Percentiles rank a stretch among this genome's conserved stretches.
Evolutionary conservation across 306 rosid species (phyloP).

Genomic region (barrel medic (Medicago truncatula)): DNA sequence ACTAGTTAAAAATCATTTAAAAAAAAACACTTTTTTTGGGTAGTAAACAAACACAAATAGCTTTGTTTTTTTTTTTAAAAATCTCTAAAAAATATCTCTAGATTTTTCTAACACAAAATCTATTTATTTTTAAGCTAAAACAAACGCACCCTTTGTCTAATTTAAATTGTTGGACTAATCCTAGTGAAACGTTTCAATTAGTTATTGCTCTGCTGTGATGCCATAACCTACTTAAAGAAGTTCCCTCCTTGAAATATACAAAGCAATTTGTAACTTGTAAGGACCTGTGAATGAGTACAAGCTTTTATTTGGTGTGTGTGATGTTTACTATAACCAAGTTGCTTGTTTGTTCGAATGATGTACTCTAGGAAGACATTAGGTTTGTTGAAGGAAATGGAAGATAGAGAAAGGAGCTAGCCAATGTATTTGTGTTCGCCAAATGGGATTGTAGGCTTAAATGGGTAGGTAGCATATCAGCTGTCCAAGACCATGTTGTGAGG

Average conservation of each 20-base stretch:
- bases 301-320: conserved; percentile 24
- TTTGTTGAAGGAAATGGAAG: conserved; percentile 33
- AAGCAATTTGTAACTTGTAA: conserved; percentile 33
- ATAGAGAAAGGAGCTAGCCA: conserved; percentile 25
- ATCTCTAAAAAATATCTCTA: too few relatives aligned
- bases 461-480: not conserved
- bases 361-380: not conserved
- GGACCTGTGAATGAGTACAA: conserved; percentile 13
- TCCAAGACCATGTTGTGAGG: not conserved
- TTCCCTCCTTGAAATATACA: conserved; percentile 27
- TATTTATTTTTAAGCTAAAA: too few relatives aligned
- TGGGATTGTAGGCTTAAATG: not conserved
- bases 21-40: too few relatives aligned
- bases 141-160: not conserved
- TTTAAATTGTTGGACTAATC: conserved; percentile 33
- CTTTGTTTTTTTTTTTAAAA: too few relatives aligned
- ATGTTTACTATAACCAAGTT: conserved; percentile 17
- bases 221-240: conserved; percentile 11
- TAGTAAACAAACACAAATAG: too few relatives aligned
- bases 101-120: too few relatives aligned
- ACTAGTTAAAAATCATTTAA: too few relatives aligned
- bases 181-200: not conserved
- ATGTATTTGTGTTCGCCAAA: conserved; percentile 13
- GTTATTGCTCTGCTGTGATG: conserved; percentile 23
- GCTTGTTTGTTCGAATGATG: conserved; percentile 24